These are phyloP conservation scores for Boletus edulis DNA, from an alignment of 768 basidiomycete genomes.

Conservation along the genomic window DNA sequence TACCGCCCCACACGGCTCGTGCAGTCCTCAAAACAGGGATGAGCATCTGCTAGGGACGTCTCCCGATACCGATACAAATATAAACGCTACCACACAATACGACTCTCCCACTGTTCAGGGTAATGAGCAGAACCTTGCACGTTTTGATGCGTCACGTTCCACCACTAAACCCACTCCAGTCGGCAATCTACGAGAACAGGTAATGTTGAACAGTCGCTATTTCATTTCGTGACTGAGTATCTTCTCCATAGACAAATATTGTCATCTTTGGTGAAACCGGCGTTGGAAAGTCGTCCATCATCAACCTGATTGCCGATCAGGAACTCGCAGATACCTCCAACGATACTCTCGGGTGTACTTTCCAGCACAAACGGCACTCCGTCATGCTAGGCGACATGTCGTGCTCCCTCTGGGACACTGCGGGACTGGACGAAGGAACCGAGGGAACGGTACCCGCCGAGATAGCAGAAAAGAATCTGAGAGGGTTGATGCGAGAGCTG, in stretches of 20 bases:
- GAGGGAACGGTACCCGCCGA: slow-evolving; percentile 7
- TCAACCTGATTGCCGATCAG: slow-evolving; percentile 6
- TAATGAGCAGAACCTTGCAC: too few species aligned
- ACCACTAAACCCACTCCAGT: too few species aligned
- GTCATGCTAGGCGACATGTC: background rate
- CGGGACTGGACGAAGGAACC: slow-evolving; percentile 6
- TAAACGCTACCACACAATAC: background rate
- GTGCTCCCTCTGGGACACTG: slow-evolving; percentile 5
- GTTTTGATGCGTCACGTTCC: too few species aligned
- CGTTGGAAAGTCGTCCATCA: slow-evolving; percentile 7
- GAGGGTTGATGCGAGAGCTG: background rate
- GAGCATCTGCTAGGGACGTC: too few species aligned
- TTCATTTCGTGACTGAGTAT: background rate
- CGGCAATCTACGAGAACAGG: background rate
- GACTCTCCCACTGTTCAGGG: background rate
- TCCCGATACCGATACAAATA: too few species aligned
- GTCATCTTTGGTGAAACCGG: slow-evolving; percentile 2
- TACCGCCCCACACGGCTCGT: too few species aligned
- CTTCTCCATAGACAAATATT: background rate
- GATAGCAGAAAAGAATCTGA: background rate
- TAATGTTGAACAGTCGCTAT: background rate
- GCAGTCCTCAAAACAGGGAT: too few species aligned
- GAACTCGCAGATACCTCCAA: background rate
- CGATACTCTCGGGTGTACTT: slow-evolving; percentile 3
- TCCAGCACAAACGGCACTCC: background rate